Conservation (phyloP, 2,329 filamentous ascomycete species). For the Penicillium sp. region DNA sequence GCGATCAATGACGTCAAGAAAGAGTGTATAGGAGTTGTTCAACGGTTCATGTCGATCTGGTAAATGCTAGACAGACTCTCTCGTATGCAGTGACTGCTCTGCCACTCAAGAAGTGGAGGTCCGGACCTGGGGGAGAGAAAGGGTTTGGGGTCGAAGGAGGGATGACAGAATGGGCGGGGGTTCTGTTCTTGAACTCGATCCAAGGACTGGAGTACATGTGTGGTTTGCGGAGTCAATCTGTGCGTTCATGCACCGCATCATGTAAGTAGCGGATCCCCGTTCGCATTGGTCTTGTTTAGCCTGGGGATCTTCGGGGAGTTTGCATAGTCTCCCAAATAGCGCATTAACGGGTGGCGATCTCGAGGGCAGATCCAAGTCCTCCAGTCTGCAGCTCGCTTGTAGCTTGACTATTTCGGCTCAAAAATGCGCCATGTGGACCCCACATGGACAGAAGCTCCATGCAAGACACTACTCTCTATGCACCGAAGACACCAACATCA, state of each 20-base stretch:
- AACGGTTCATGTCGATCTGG: slow-evolving; percentile 7
- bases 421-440: slow-evolving; percentile 22
- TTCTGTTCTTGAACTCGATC: slow-evolving; percentile 21
- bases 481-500: slow-evolving; percentile 14
- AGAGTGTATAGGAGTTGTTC: slow-evolving; percentile 18
- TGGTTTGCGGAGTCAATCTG: slow-evolving; percentile 17
- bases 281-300: background rate
- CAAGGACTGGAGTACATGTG: background rate
- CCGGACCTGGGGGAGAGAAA: background rate
- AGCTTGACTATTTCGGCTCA: slow-evolving; percentile 1
- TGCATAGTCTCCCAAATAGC: slow-evolving; percentile 31
- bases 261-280: slow-evolving; percentile 1
- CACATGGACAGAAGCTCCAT: slow-evolving; percentile 7
- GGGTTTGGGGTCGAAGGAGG: slow-evolving; percentile 1
- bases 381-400: background rate
- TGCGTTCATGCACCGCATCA: slow-evolving; percentile 19
- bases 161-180: slow-evolving; percentile 17
- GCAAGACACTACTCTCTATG: background rate
- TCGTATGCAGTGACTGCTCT: slow-evolving; percentile 11
- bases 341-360: slow-evolving; percentile 21
- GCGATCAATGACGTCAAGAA: slow-evolving; percentile 13
- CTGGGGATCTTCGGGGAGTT: slow-evolving; percentile 10
- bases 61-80: background rate
- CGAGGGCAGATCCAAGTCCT: background rate
- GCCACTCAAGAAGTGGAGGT: background rate